Conservation (phyloP, 805 yeast species). For the Tetrapisispora fleetii region DNA sequence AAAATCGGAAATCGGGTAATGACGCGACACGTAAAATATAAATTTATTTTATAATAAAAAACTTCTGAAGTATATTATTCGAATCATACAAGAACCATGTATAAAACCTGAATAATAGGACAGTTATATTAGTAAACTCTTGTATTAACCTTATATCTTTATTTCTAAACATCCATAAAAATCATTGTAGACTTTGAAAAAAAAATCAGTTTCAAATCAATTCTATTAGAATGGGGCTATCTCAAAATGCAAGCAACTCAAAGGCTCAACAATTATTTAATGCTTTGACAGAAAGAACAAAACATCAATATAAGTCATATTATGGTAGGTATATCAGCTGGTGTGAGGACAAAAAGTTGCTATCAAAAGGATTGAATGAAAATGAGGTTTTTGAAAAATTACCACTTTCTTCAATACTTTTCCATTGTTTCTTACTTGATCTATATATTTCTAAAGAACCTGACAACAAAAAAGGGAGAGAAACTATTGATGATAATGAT, state of each 20-base stretch:
- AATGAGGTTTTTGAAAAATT: conserved; percentile 11
- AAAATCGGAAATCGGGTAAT: too few relatives aligned
- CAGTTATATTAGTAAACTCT: too few relatives aligned
- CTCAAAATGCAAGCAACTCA: neutral
- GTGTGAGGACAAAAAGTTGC: conserved; percentile 13
- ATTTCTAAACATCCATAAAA: too few relatives aligned
- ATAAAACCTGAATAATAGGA: too few relatives aligned
- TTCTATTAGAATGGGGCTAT: neutral
- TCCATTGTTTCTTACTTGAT: conserved; percentile 23
- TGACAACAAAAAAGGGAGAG: neutral
- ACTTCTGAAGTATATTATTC: too few relatives aligned
- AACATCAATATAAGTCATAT: conserved; percentile 23
- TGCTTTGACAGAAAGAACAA: conserved; percentile 19
- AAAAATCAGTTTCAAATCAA: too few relatives aligned
- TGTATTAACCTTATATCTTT: too few relatives aligned
- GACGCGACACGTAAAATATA: too few relatives aligned
- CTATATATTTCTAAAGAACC: conserved; percentile 6
- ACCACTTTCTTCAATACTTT: conserved; percentile 17
- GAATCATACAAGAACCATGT: too few relatives aligned
- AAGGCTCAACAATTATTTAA: conserved; percentile 15
- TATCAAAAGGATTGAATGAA: neutral
- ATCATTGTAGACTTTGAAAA: too few relatives aligned
- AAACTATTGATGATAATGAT: neutral
- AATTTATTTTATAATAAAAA: too few relatives aligned
- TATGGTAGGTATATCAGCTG: conserved; percentile 22